Conservation (phyloP, 2,329 filamentous ascomycete genomes). For the Ascocoryne sarcoides region DNA sequence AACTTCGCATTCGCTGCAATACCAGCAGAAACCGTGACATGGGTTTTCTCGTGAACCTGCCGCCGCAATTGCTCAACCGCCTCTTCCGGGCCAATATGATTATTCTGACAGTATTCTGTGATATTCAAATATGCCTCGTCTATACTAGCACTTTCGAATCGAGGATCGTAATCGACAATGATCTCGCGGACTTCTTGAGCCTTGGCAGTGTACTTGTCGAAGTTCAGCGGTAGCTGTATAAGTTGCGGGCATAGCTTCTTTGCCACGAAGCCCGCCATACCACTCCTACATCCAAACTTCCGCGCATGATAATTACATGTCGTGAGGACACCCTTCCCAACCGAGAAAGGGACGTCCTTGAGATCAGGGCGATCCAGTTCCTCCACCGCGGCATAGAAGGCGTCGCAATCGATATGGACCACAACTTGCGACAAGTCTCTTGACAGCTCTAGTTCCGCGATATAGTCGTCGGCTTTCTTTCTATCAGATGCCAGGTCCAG, state of each 20-base stretch:
- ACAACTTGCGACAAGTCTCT: conserved; percentile 78
- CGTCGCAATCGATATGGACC: conserved; percentile 93
- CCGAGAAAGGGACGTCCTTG: conserved; percentile 79
- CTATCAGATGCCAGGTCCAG: conserved; percentile 65
- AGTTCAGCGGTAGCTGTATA: conserved; percentile 74
- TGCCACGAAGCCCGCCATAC: conserved; percentile 64
- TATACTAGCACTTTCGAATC: conserved; percentile 88
- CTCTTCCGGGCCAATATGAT: conserved; percentile 60
- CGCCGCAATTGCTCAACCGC: conserved; percentile 69
- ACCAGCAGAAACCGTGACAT: conserved; percentile 85
- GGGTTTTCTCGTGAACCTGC: conserved; percentile 66
- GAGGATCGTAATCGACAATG: conserved; percentile 76
- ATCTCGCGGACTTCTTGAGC: conserved; percentile 79
- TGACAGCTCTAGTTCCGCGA: conserved; percentile 67
- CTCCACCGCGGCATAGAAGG: conserved; percentile 94
- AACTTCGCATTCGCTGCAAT: conserved; percentile 90
- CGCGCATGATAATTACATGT: conserved; percentile 82
- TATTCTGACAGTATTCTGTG: conserved; percentile 69
- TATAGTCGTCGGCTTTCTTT: conserved; percentile 70
- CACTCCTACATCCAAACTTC: conserved; percentile 82
- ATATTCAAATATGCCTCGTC: conserved; percentile 97
- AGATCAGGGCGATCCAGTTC: conserved; percentile 77
- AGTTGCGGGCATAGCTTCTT: conserved; percentile 87
- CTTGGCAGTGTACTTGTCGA: conserved; percentile 84
- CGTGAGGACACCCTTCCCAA: conserved; percentile 60